Conservation (phyloP, 495 filamentous ascomycete species). For the Aspergillus incahuasiensis region DNA sequence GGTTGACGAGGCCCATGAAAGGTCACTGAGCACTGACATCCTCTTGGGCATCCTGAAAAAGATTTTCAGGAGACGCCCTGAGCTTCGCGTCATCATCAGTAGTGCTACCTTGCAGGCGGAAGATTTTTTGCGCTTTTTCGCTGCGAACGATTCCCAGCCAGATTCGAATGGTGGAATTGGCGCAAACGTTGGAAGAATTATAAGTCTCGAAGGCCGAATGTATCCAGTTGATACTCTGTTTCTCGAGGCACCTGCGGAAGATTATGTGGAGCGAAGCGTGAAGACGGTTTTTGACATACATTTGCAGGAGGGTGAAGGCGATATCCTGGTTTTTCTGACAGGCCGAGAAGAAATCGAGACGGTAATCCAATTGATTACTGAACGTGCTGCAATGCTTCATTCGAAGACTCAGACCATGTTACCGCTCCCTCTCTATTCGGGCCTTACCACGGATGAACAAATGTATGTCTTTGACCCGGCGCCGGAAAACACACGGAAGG, state of each 20-base stretch:
- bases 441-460: constrained; percentile 83
- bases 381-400: constrained; percentile 71
- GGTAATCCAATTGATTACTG: constrained; percentile 70
- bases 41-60: constrained; percentile 94
- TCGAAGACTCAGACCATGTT: constrained; percentile 64
- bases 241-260: constrained; percentile 71
- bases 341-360: constrained; percentile 92
- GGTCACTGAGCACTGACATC: constrained; percentile 90
- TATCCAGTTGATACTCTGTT: constrained; percentile 90
- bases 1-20: constrained; percentile 97
- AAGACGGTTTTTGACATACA: constrained; percentile 94
- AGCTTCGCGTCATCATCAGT: constrained; percentile 85
- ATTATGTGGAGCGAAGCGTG: constrained; percentile 84
- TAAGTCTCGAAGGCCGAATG: constrained; percentile 85
- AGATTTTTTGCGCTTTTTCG: constrained; percentile 81
- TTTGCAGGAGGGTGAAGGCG: constrained; percentile 75
- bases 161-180: constrained; percentile 37
- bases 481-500: constrained; percentile 80
- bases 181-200: constrained; percentile 61
- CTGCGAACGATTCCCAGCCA: constrained; percentile 40
- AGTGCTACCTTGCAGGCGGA: constrained; percentile 94
- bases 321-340: constrained; percentile 88
- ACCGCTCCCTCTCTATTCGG: constrained; percentile 82
- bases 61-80: constrained; percentile 73
- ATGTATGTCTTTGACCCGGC: constrained; percentile 88